A percentile compares a stretch with the other conserved stretches of the same genome.
Evolutionary conservation across 1,139 yeast genomes (phyloP).

Genomic region (Candida gigantensis): DNA sequence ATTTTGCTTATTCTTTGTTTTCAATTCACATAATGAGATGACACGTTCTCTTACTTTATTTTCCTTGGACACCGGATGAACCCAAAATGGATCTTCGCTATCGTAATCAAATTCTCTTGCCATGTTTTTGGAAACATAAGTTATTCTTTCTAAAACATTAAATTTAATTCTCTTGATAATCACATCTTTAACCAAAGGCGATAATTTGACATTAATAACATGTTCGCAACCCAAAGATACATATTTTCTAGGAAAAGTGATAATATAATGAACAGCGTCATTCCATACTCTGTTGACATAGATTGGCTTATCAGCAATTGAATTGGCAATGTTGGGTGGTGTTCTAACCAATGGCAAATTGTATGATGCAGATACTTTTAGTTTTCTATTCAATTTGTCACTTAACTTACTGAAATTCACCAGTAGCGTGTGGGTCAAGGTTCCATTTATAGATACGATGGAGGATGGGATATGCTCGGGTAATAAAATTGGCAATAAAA

Average conservation of each 20-base stretch:
- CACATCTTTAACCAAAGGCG: slow-evolving; percentile 71
- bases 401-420: slow-evolving; percentile 34
- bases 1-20: slow-evolving; percentile 49
- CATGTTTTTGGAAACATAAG: slow-evolving; percentile 61
- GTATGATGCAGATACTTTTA: slow-evolving; percentile 31
- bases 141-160: slow-evolving; percentile 69
- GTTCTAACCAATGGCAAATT: slow-evolving; percentile 63
- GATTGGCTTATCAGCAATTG: slow-evolving; percentile 77
- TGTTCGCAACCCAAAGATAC: slow-evolving; percentile 70
- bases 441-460: slow-evolving; percentile 56
- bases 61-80: slow-evolving; percentile 22
- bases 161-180: slow-evolving; percentile 70
- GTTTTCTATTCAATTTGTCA: slow-evolving; percentile 38
- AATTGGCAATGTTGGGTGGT: slow-evolving; percentile 77
- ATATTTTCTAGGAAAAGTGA: slow-evolving; percentile 74
- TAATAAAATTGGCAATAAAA: slow-evolving; percentile 67
- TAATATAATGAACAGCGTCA: slow-evolving; percentile 72
- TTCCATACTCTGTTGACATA: slow-evolving; percentile 85
- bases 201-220: slow-evolving; percentile 61
- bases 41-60: slow-evolving; percentile 51
- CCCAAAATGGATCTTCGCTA: slow-evolving; percentile 42
- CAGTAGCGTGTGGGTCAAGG: slow-evolving; percentile 37
- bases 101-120: slow-evolving; percentile 60
- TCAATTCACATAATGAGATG: slow-evolving; percentile 61
- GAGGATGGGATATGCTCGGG: slow-evolving; percentile 77